These are phyloP conservation scores for Lasiosphaeria hispida DNA, from an alignment of 495 filamentous ascomycete species.

Conservation along the genomic window DNA sequence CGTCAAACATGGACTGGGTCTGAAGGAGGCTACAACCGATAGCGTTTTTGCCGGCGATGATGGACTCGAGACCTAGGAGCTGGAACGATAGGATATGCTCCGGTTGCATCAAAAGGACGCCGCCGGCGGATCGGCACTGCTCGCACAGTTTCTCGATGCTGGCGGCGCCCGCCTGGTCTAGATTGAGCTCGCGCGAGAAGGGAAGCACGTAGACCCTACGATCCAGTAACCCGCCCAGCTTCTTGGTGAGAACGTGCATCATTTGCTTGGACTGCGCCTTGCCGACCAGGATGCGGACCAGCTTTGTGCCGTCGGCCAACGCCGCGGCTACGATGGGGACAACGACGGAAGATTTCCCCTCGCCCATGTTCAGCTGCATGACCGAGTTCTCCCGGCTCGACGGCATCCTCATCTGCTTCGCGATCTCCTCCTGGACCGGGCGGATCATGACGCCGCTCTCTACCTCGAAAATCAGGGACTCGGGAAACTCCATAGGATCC, in stretches of 20 bases:
- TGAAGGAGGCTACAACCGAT: too few species aligned
- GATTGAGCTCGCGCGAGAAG: too few species aligned
- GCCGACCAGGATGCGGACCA: slow-evolving; percentile 60
- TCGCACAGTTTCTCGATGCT: too few species aligned
- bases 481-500: too few species aligned
- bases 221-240: slow-evolving; percentile 59
- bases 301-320: slow-evolving; percentile 50
- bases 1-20: slow-evolving; percentile 36
- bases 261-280: slow-evolving; percentile 64
- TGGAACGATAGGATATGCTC: slow-evolving; percentile 71
- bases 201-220: slow-evolving; percentile 61
- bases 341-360: slow-evolving; percentile 71
- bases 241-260: slow-evolving; percentile 56
- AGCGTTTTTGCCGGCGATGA: too few species aligned
- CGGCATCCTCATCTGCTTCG: slow-evolving; percentile 55
- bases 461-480: too few species aligned
- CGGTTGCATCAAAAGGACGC: slow-evolving; percentile 60
- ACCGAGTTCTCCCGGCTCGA: slow-evolving; percentile 45
- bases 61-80: slow-evolving; percentile 65
- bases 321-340: slow-evolving; percentile 59
- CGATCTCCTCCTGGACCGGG: slow-evolving; percentile 57
- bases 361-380: slow-evolving; percentile 74
- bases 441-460: too few species aligned
- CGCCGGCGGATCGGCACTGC: slow-evolving; percentile 43
- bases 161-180: too few species aligned